phyloP scores from a whole-genome alignment of 1,139 yeast genomes.

The Spathaspora sp. region DNA sequence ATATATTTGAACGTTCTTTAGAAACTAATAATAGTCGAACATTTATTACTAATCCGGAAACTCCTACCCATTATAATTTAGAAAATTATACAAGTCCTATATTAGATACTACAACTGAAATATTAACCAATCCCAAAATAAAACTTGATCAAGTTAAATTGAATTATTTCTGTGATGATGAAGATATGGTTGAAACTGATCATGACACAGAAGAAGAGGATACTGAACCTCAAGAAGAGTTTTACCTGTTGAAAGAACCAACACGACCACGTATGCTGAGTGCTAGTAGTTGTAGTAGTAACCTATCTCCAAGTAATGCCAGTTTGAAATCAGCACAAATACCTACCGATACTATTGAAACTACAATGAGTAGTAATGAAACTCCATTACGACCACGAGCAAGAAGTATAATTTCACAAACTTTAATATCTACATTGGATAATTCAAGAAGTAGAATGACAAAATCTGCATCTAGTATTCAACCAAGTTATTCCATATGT shows the following conservation, averaged over 20 bases:
- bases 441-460: constrained; percentile 7
- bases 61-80: constrained; percentile 26
- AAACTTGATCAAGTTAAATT: constrained; percentile 26
- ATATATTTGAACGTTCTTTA: constrained; percentile 16
- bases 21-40: constrained; percentile 5
- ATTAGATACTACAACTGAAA: constrained; percentile 32
- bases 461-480: neutral
- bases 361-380: neutral
- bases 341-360: neutral
- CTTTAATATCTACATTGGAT: constrained; percentile 21
- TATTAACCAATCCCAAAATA: constrained; percentile 27
- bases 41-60: constrained; percentile 13
- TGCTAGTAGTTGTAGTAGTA: neutral
- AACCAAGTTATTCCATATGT: neutral
- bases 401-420: constrained; percentile 25
- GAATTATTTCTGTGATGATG: constrained; percentile 23
- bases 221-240: constrained; percentile 3
- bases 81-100: constrained; percentile 34
- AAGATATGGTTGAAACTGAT: constrained; percentile 3
- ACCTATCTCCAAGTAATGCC: constrained; percentile 1
- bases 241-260: neutral
- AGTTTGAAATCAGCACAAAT: neutral
- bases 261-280: neutral
- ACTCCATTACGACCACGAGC: constrained; percentile 17
- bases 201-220: constrained; percentile 5